Evolutionary conservation across 2,329 filamentous ascomycete genomes (phyloP), one percentile per base, ranked within the genome.

Genomic region (Stagonosporopsis vannaccii): DNA sequence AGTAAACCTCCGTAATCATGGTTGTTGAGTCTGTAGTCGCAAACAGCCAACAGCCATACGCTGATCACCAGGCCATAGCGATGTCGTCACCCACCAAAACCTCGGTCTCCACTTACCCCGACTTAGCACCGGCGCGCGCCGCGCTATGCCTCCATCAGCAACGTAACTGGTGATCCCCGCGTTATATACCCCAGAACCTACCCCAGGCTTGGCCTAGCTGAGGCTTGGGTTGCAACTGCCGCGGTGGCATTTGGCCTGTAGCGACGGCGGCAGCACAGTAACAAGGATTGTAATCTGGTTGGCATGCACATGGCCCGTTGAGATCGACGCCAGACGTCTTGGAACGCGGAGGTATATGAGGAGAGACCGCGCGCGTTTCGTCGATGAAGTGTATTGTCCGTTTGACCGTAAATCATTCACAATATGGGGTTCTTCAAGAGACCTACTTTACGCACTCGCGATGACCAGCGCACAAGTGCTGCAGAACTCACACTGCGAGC

Each of bases 401-500:
- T 23, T 28, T 17, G 20, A 37, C 11, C 5, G 23, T 25, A 20
- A 13, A 37, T n/a, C n/a, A n/a, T 19, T 15, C 33, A 12, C 32
- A 66, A 12, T 7, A 74, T 74, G 71, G 63, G 58, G 3, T 69
- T 75, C 51, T 72, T 75, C 56, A 67, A 69, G 53, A 68, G 51
- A 46, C 63, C 65, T 17, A 66, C 61, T 23, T 60, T 75, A 37
- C 72, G 68, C 52, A 66, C 64, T 40, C 67, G 70, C 52, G 71
- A 75, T 50, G 75, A 78, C 52, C 73, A 79, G 66, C 76, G 82
- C 50, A 86, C 84, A 3, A 79, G 76, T 20, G 83, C 84, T 19
- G 80, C 83, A n/a, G 82, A 89, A 72, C 78, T 91, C 59, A 90
- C 87, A 0, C 71, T 90, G 26, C 80, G 86, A 48, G 81, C 90